These are phyloP conservation scores for Oryza officinalis DNA, from an alignment of 176 grass and related monocot species.

Conservation along the genomic window DNA sequence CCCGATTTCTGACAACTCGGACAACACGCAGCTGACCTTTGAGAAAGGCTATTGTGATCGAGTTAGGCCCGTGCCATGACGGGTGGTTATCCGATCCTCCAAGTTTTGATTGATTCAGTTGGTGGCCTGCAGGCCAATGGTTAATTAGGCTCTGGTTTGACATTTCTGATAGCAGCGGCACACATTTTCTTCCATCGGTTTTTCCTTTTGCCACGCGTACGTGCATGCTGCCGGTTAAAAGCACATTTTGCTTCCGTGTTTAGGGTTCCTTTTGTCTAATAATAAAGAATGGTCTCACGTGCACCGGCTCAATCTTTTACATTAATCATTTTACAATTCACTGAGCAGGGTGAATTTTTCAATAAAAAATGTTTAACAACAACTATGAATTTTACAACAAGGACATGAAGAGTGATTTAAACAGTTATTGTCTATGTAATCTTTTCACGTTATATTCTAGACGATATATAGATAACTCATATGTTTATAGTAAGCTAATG, in stretches of 20 bases:
- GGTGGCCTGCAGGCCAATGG: neutral
- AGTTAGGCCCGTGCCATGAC: constrained; percentile 13
- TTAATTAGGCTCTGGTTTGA: constrained; percentile 18
- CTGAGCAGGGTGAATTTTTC: no score
- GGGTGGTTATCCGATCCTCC: neutral
- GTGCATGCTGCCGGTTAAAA: neutral
- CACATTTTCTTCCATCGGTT: neutral
- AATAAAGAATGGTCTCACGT: neutral
- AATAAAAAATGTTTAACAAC: no score
- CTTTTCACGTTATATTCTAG: no score
- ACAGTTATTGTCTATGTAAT: no score
- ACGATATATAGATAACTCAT: no score
- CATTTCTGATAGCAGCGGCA: neutral
- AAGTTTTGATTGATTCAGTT: neutral
- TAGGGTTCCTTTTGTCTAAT: constrained; percentile 17
- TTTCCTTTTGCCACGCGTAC: neutral
- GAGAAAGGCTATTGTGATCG: neutral
- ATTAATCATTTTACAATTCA: no score
- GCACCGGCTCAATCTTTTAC: neutral
- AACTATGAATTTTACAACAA: no score
- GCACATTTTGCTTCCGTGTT: constrained; percentile 20
- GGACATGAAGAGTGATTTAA: no score
- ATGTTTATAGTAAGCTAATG: no score
- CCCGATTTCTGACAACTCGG: neutral
- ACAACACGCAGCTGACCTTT: neutral